These are phyloP conservation scores for Taphrina deformans DNA, from an alignment of 1,139 yeast species.

Conservation along the genomic window DNA sequence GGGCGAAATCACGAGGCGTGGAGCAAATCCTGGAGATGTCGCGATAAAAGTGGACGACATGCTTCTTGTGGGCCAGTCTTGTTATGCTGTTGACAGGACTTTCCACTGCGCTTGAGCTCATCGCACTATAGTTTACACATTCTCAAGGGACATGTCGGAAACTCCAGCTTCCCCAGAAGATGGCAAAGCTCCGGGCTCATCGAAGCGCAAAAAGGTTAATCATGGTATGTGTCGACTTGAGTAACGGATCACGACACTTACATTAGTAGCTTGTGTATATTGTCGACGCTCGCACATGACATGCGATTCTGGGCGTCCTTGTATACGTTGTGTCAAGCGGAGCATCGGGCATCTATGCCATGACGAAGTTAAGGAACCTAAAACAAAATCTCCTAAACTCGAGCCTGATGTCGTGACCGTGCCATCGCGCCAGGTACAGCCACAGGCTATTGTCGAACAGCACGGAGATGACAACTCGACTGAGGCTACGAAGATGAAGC, in stretches of 20 bases:
- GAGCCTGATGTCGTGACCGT: not conserved
- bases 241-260: slow-evolving; percentile 45
- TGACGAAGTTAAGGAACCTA: slow-evolving; percentile 59
- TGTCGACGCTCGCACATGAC: slow-evolving; percentile 94
- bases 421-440: not conserved
- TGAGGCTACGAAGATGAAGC: slow-evolving; percentile 5
- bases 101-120: too few species aligned
- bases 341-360: slow-evolving; percentile 88
- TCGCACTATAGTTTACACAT: too few species aligned
- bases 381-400: slow-evolving; percentile 8
- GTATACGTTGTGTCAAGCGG: slow-evolving; percentile 81
- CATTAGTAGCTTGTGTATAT: slow-evolving; percentile 73
- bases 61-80: too few species aligned
- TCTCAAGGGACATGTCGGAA: too few species aligned
- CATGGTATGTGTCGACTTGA: slow-evolving; percentile 1
- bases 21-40: not conserved
- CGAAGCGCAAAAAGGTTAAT: slow-evolving; percentile 31
- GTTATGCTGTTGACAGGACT: too few species aligned
- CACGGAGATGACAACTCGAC: not conserved
- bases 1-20: not conserved
- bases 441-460: not conserved
- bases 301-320: slow-evolving; percentile 81
- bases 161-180: not conserved
- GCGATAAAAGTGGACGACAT: too few species aligned
- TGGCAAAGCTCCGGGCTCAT: not conserved